These are phyloP conservation scores for Balakata baccata DNA, from an alignment of 345 rosid genomes.

Conservation along the genomic window DNA sequence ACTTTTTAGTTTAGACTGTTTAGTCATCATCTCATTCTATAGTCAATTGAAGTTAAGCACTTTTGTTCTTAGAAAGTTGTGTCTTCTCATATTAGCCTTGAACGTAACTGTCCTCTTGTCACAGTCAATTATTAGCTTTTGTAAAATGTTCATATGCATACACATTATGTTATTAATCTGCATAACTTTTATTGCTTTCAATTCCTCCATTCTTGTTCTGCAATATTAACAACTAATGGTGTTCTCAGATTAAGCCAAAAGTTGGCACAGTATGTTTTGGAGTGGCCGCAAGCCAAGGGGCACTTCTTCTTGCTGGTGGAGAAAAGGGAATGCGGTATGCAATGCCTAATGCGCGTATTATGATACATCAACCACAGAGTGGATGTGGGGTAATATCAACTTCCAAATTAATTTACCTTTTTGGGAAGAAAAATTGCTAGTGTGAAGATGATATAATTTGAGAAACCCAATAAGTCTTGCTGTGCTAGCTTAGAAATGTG, in stretches of 20 bases:
- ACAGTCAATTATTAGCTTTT: not conserved
- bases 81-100: not conserved
- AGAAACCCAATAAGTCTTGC: not conserved
- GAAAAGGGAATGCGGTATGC: conserved; percentile 96
- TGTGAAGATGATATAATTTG: conserved; percentile 7
- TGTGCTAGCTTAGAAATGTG: not conserved
- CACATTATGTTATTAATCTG: not conserved
- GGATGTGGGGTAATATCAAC: conserved; percentile 71
- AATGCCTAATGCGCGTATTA: conserved; percentile 92
- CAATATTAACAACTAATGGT: conserved; percentile 6
- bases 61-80: not conserved
- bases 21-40: not conserved
- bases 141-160: not conserved
- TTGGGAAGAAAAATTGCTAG: not conserved
- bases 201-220: not conserved
- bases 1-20: not conserved
- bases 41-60: not conserved
- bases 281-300: conserved; percentile 93
- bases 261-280: conserved; percentile 95
- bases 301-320: conserved; percentile 91
- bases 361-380: conserved; percentile 91
- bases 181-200: not conserved
- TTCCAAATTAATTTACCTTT: conserved; percentile 1
- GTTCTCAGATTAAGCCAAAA: conserved; percentile 78
- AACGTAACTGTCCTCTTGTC: not conserved